Percentiles rank a stretch among this genome's conserved stretches.
phyloP scores from a whole-genome alignment of 345 rosid species.

The Eucalyptus erythrocorys region DNA sequence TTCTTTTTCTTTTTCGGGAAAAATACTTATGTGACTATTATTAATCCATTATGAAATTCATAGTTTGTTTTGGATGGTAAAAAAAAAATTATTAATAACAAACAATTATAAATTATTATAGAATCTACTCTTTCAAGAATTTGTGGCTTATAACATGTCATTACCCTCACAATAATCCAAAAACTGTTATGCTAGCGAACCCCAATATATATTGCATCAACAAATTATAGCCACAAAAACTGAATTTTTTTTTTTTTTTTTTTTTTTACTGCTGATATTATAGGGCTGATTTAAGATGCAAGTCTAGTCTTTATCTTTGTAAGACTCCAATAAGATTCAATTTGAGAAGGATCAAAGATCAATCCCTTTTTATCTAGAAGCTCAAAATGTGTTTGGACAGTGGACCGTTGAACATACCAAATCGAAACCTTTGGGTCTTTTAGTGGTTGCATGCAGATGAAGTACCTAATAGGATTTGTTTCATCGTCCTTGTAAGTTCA shows the following conservation, averaged over 20 bases:
- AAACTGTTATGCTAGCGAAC: accelerated
- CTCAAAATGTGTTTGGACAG: neutral
- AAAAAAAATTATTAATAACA: too few relatives aligned
- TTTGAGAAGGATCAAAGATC: neutral
- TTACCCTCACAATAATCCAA: too few relatives aligned
- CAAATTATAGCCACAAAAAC: neutral
- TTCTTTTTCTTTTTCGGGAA: accelerated
- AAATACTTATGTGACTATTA: too few relatives aligned
- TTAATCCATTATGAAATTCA: too few relatives aligned
- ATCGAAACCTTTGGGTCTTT: neutral
- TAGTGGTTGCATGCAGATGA: neutral
- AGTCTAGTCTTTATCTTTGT: neutral
- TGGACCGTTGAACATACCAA: neutral
- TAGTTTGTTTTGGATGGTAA: too few relatives aligned
- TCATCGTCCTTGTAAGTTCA: neutral
- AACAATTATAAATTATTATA: accelerated
- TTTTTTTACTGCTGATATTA: neutral
- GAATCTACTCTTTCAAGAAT: accelerated
- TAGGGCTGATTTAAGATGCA: neutral
- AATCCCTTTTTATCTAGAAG: neutral
- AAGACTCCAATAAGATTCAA: neutral
- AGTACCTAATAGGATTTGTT: neutral
- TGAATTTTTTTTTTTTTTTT: neutral
- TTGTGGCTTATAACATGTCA: accelerated
- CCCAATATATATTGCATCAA: neutral